Base-by-base conservation (phyloP, 371 early-diverging fungal species). In the Mortierella sp. region DNA sequence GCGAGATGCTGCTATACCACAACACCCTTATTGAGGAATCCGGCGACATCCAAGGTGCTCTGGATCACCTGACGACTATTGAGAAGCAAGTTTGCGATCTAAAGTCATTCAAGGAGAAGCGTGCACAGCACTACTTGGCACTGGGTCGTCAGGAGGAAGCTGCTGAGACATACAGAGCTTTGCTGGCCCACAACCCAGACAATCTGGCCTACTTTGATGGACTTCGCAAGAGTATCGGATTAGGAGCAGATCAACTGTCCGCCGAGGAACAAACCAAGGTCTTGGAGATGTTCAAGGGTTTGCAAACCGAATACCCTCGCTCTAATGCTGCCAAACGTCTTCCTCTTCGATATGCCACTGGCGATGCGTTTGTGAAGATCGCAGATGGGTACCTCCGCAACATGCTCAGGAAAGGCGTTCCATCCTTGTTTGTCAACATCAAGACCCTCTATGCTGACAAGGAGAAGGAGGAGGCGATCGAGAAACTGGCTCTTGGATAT, bases 401-500 rank as follows among this genome's bases (percentile, higher is more conserved):
- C 19, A 86, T 88, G 48, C 86, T 98, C 64, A 86, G 92, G 64
- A 96, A 96, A 82, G 96, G 97, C 34, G 91, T 97, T 3, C 97
- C 97, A 4, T 96, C 97, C 1, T 73, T 96, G 51, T 97, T 96
- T 68, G 86, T 88, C 50, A 91, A 87, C 72, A 79, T 95, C 69
- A 93, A 91, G 81, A 85, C 81, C 22, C 83, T 95, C 10, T 94
- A 94, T 66, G 57, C 61, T 17, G 81, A 94, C 80, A 63, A 83
- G 25, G 87, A 83, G 37, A 95, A 96, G 82, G 85, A 83, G 29
- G 63, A 64, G 3, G 82, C 86, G 5, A 82, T 96, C 59, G 90
- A 91, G 49, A 81, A 83, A 22, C 79, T 92, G 44, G 86, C 90
- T 8, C 78, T 83, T 54, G 86, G 83, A 14, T 92, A 92, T 71